phyloP scores from a whole-genome alignment of 768 basidiomycete genomes.

The Lyophyllum atratum region DNA sequence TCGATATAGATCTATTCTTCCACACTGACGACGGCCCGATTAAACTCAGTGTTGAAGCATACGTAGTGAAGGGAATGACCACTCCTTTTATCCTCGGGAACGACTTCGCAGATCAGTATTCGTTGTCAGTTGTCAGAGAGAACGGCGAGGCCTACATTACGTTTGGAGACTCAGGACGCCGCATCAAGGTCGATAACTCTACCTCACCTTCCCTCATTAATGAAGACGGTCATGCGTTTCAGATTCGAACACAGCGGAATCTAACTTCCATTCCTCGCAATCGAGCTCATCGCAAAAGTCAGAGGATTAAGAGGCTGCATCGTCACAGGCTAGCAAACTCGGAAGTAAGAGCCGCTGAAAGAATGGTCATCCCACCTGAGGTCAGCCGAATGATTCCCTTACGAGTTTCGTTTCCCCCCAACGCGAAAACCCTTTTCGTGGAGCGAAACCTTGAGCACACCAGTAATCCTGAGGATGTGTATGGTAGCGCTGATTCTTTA shows the following conservation, averaged over 20 bases:
- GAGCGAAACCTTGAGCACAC: slow-evolving; percentile 7
- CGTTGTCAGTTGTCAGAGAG: slow-evolving; percentile 25
- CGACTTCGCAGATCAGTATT: slow-evolving; percentile 34
- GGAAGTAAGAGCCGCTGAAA: slow-evolving; percentile 1
- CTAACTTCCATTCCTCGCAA: neutral
- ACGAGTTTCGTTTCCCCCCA: neutral
- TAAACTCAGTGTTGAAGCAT: too few relatives aligned
- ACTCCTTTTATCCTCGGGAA: slow-evolving; percentile 33
- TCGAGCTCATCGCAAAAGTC: neutral
- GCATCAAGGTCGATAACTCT: neutral
- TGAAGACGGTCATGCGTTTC: neutral
- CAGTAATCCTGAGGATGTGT: slow-evolving; percentile 7
- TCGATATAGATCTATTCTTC: too few relatives aligned
- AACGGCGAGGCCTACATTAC: neutral
- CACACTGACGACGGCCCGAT: too few relatives aligned
- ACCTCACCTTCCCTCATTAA: neutral
- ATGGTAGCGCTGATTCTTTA: slow-evolving; percentile 17
- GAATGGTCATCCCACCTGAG: slow-evolving; percentile 14
- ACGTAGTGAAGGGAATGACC: too few relatives aligned
- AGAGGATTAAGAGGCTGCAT: neutral
- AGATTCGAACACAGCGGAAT: neutral
- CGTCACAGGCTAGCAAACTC: neutral
- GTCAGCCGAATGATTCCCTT: slow-evolving; percentile 12
- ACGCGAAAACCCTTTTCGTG: slow-evolving; percentile 6
- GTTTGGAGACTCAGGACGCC: neutral